phyloP scores from a whole-genome alignment of 2,329 filamentous ascomycete species.

The Ophidiomyces ophidiicola region DNA sequence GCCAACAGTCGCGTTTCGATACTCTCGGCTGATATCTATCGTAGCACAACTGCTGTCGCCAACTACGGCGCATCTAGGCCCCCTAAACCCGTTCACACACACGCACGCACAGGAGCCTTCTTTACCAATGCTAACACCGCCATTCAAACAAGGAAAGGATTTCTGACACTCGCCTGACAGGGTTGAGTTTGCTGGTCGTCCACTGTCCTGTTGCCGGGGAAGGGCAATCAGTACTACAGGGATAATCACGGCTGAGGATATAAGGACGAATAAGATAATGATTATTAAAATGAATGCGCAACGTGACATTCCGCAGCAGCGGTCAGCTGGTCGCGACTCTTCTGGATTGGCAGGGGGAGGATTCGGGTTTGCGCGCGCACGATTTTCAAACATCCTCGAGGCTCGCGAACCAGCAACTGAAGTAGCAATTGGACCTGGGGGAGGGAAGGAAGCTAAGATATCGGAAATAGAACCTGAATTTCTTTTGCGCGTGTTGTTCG shows the following conservation, averaged over 20 bases:
- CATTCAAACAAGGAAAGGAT: conserved; percentile 59
- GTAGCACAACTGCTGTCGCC: conserved; percentile 46
- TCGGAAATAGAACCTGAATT: conserved; percentile 48
- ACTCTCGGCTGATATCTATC: conserved; percentile 28
- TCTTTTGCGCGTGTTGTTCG: conserved; percentile 21
- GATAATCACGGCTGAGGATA: conserved; percentile 71
- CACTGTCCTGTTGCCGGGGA: conserved; percentile 36
- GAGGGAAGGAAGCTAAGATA: conserved; percentile 54
- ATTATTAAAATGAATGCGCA: conserved; percentile 61
- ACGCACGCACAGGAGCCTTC: conserved; percentile 67
- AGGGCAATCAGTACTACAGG: conserved; percentile 55
- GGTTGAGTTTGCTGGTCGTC: conserved; percentile 17
- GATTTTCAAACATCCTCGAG: conserved; percentile 26
- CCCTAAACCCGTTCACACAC: conserved; percentile 78
- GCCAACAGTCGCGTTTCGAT: conserved; percentile 65
- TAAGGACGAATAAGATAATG: conserved; percentile 55
- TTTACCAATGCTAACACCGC: conserved; percentile 61
- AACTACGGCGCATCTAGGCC: conserved; percentile 42
- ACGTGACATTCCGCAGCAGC: conserved; percentile 71
- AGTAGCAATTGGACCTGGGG: conserved; percentile 41
- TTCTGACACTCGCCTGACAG: conserved; percentile 42
- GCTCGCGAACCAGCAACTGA: conserved; percentile 22
- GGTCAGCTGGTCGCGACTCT: conserved; percentile 36
- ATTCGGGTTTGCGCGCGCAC: conserved; percentile 16
- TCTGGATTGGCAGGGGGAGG: conserved; percentile 1